Evolutionary conservation across 2,329 filamentous ascomycete genomes (phyloP).

Genomic region (Alternaria sp.): DNA sequence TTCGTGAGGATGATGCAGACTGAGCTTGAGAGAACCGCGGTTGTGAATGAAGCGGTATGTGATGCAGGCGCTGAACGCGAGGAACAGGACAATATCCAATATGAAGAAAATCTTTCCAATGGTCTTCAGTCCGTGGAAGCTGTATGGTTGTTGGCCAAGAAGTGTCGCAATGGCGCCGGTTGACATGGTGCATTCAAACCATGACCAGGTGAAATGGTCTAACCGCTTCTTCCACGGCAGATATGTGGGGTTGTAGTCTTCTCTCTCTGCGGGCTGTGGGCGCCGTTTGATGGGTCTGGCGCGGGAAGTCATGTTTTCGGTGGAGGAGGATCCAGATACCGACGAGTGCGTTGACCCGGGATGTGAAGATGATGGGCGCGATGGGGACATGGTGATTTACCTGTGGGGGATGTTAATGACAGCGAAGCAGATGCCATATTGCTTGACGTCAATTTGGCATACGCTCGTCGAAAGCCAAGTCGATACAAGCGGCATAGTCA

Average conservation of each 20-base stretch:
- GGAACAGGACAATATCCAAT: constrained; percentile 71
- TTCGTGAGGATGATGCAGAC: constrained; percentile 70
- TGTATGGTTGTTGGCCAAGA: constrained; percentile 62
- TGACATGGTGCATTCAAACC: constrained; percentile 79
- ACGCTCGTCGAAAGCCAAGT: neutral
- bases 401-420: neutral
- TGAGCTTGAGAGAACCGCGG: constrained; percentile 60
- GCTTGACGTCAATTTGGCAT: constrained; percentile 20
- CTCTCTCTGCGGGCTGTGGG: constrained; percentile 4
- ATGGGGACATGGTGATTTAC: constrained; percentile 1
- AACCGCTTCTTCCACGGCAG: constrained; percentile 31
- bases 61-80: constrained; percentile 64
- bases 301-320: constrained; percentile 14
- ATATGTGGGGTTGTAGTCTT: constrained; percentile 17
- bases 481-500: constrained; percentile 10
- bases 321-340: neutral
- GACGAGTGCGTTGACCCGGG: neutral
- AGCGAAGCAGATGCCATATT: constrained; percentile 7
- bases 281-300: constrained; percentile 15
- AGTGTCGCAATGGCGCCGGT: constrained; percentile 73
- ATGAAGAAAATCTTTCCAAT: constrained; percentile 74
- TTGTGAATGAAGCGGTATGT: constrained; percentile 64
- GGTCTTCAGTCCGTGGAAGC: constrained; percentile 69
- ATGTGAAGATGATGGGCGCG: neutral
- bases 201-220: constrained; percentile 59